Conservation (phyloP, 257 asterid genomes). For the Verbena officinalis region DNA sequence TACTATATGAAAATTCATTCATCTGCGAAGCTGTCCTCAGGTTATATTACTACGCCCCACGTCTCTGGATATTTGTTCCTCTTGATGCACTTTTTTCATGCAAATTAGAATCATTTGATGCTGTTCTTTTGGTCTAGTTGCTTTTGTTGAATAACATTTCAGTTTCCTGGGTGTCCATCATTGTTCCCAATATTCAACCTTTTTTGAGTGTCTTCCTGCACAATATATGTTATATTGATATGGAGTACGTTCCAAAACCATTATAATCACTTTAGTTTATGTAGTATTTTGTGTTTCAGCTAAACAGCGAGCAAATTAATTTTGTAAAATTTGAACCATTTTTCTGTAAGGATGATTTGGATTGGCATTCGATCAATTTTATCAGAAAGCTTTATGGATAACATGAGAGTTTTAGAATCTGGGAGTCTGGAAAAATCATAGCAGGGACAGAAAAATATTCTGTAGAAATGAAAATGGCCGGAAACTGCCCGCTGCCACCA, state of each 20-base stretch:
- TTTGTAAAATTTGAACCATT: too few species aligned
- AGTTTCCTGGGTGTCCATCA: background rate
- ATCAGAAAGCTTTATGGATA: background rate
- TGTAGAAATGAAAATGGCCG: background rate
- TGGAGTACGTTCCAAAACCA: too few species aligned
- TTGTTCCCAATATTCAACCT: too few species aligned
- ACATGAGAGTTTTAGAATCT: slow-evolving; percentile 10
- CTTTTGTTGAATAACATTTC: slow-evolving; percentile 3
- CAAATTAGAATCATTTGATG: background rate
- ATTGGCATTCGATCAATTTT: too few species aligned
- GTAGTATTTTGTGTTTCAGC: too few species aligned
- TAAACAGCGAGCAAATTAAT: too few species aligned
- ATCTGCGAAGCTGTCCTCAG: slow-evolving; percentile 95
- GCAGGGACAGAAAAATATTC: slow-evolving; percentile 1
- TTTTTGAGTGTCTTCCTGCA: too few species aligned
- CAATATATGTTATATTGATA: too few species aligned
- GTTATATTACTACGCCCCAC: slow-evolving; percentile 34
- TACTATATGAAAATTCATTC: slow-evolving; percentile 80
- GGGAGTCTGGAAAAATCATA: background rate
- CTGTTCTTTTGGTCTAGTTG: slow-evolving; percentile 6
- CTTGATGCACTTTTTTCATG: background rate
- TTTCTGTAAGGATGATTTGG: too few species aligned
- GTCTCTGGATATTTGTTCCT: slow-evolving; percentile 9
- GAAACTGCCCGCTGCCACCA: too few species aligned
- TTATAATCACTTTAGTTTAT: too few species aligned